Conservation (phyloP, 176 grass and related monocot species). For the Thinopyrum elongatum region DNA sequence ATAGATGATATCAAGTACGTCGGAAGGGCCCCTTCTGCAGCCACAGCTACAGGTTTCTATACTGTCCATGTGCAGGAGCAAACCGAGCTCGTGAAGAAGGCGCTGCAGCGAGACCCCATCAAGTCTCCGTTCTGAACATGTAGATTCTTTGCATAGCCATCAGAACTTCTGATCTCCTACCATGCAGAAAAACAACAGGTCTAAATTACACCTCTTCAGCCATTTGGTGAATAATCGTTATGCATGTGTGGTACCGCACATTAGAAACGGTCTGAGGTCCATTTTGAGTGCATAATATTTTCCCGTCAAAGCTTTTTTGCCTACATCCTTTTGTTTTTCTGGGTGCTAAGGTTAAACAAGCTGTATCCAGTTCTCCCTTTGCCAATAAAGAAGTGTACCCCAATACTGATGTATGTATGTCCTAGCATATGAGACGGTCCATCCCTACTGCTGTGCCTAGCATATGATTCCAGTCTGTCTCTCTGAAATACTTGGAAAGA, state of each 20-base stretch:
- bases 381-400: background rate
- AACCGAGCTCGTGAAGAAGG: constrained; percentile 73
- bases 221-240: constrained; percentile 39
- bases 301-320: background rate
- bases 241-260: background rate
- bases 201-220: constrained; percentile 4
- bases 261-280: constrained; percentile 21
- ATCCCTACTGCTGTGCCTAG: background rate
- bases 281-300: background rate
- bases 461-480: constrained; percentile 9
- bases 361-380: background rate
- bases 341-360: background rate
- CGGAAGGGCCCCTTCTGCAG: constrained; percentile 81
- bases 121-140: constrained; percentile 28
- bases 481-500: background rate
- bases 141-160: constrained; percentile 26
- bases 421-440: background rate
- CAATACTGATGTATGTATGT: background rate
- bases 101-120: constrained; percentile 65
- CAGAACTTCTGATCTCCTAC: constrained; percentile 13
- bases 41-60: constrained; percentile 91
- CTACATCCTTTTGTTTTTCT: constrained; percentile 13
- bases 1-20: constrained; percentile 92
- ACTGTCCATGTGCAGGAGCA: constrained; percentile 83
- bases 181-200: constrained; percentile 18